These are phyloP conservation scores for Prasinococcaceae sp. DNA, from an alignment of 139 green algal species.

Conservation along the genomic window DNA sequence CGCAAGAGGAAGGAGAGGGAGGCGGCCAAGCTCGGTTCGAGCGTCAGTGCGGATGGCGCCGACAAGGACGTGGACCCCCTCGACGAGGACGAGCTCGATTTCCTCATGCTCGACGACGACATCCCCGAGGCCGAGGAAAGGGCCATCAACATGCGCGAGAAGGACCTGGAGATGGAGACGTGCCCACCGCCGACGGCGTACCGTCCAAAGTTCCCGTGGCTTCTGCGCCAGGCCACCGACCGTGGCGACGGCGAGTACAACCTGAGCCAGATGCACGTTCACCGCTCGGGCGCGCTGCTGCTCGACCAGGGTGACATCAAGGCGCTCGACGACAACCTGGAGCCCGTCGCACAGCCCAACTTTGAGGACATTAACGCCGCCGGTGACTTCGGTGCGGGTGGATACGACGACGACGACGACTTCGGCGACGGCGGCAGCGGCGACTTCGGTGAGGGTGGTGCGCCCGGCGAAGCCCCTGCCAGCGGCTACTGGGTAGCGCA, in stretches of 20 bases:
- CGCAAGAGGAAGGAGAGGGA: neutral
- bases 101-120: conserved; percentile 34
- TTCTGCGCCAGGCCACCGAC: neutral
- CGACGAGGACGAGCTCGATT: conserved; percentile 42
- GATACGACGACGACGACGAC: conserved; percentile 9
- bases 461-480: neutral
- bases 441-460: conserved; percentile 4
- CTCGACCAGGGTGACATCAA: conserved; percentile 45
- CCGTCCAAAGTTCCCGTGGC: neutral
- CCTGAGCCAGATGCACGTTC: conserved; percentile 31
- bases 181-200: neutral
- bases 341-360: neutral
- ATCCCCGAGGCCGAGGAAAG: neutral
- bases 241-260: neutral
- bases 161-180: neutral
- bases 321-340: conserved; percentile 37
- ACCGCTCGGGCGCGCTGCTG: conserved; percentile 60
- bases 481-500: too few species aligned
- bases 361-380: conserved; percentile 1
- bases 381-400: conserved; percentile 8
- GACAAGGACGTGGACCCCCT: conserved; percentile 8
- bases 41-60: neutral
- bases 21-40: neutral
- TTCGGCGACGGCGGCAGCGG: too few species aligned
- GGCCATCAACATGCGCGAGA: neutral